phyloP scores from a whole-genome alignment of 495 filamentous ascomycete species.

The Aspergillus panamensis region DNA sequence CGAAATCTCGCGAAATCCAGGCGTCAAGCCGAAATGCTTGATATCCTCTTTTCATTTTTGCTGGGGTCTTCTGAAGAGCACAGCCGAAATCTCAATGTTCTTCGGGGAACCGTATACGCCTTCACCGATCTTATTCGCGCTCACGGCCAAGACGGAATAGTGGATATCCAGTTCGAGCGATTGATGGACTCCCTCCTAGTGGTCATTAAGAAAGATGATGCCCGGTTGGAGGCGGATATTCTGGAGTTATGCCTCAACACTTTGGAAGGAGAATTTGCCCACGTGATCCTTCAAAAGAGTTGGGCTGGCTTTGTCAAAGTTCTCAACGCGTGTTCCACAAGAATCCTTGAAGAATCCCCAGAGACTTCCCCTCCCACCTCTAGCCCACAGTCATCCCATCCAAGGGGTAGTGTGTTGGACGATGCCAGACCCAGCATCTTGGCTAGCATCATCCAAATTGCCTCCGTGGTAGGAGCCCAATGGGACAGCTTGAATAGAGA shows the following conservation, averaged over 20 bases:
- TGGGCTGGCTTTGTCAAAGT: slow-evolving; percentile 36
- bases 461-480: slow-evolving; percentile 36
- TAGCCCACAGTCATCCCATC: slow-evolving; percentile 23
- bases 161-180: slow-evolving; percentile 47
- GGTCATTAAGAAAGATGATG: slow-evolving; percentile 49
- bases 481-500: slow-evolving; percentile 42
- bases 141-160: slow-evolving; percentile 61
- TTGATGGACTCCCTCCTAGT: slow-evolving; percentile 56
- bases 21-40: slow-evolving; percentile 66
- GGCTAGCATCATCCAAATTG: slow-evolving; percentile 38
- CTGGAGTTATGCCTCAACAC: slow-evolving; percentile 46
- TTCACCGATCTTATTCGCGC: slow-evolving; percentile 56
- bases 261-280: slow-evolving; percentile 37
- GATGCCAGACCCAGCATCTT: slow-evolving; percentile 41
- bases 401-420: slow-evolving; percentile 28
- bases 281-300: slow-evolving; percentile 32
- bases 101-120: slow-evolving; percentile 66
- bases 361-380: slow-evolving; percentile 17
- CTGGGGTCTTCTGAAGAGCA: slow-evolving; percentile 46
- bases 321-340: slow-evolving; percentile 66
- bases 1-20: slow-evolving; percentile 76
- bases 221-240: slow-evolving; percentile 54
- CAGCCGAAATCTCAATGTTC: slow-evolving; percentile 56
- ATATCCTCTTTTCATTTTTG: slow-evolving; percentile 61
- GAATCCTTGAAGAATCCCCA: slow-evolving; percentile 40